Base-by-base conservation (phyloP, 148 eudicot species). In the Fagopyrum esculentum region DNA sequence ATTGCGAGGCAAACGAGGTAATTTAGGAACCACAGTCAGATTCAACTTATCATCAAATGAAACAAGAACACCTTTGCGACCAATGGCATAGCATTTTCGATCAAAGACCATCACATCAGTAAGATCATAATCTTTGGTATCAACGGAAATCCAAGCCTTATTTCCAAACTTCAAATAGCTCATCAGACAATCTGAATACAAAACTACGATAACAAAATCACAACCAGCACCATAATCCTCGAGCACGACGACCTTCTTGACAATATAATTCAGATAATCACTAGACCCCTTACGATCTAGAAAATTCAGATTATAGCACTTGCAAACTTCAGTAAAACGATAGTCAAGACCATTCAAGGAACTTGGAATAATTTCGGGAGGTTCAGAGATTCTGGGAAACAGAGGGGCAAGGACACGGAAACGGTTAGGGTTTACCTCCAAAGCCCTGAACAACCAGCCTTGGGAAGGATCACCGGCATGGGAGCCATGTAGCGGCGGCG, bases 371-470 rank as follows among this genome's bases (percentile, higher is more conserved):
- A 5, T 55, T 16, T 16, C 50, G 5, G 47, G 49, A 19, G 16
- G 40, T 29, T 52, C n/a, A 60, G 70, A 3, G 2, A 6, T 43
- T 17, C 7, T 54, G 4, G 68, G 7, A 19, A 44, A 3, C 12
- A 74, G 73, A 0, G 77, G 77, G 47, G 45, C 70, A 22, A 54
- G 63, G 68, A 74, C 73, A 52, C 52, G 57, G 73, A 78, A 55
- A 29, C 68, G 68, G 43, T 60, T 60, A 60, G 68, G 66, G 43
- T 29, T 60, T 60, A 60, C 43, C 29, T 52, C 63, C 8, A 9
- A 60, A 60, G 29, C 68, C 43, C 68, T 60, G 29, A 60, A 2
- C 7, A 60, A 26, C 68, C 68, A 60, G 40, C 43, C 68, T 2
- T 60, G 13, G 30, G 30, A 57, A 60, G 68, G 43, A 29, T 57